phyloP scores from a whole-genome alignment of 345 rosid genomes.

The Schrenkiella parvula region DNA sequence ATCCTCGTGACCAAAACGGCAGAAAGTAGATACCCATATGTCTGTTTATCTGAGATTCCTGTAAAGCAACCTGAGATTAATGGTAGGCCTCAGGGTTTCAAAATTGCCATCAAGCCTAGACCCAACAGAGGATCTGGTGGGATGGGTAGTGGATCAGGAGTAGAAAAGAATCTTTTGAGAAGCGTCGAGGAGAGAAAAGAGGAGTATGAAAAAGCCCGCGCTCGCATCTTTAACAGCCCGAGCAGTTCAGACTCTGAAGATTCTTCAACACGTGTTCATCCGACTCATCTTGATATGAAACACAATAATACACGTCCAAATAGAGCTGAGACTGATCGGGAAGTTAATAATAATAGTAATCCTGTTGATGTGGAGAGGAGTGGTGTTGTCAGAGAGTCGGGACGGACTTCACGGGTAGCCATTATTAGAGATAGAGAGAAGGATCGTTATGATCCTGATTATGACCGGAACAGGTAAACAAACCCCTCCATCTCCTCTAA shows the following conservation, averaged over 20 bases:
- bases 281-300: constrained; percentile 32
- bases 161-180: constrained; percentile 49
- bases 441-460: constrained; percentile 94
- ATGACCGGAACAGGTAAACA: constrained; percentile 60
- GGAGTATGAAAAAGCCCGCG: constrained; percentile 88
- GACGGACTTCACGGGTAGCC: constrained; percentile 69
- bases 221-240: constrained; percentile 81
- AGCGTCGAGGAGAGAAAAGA: constrained; percentile 95
- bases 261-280: constrained; percentile 35
- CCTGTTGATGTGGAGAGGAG: constrained; percentile 51
- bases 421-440: constrained; percentile 92
- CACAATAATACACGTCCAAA: constrained; percentile 13
- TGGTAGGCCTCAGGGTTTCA: constrained; percentile 54
- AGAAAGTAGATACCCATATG: constrained; percentile 65
- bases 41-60: constrained; percentile 72
- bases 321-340: constrained; percentile 53
- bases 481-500: background rate
- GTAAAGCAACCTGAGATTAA: constrained; percentile 58
- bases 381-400: constrained; percentile 42
- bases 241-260: constrained; percentile 59
- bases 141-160: constrained; percentile 48
- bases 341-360: constrained; percentile 19
- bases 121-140: constrained; percentile 50
- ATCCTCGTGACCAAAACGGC: constrained; percentile 60
- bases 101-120: constrained; percentile 67